Evolutionary conservation across 257 asterid genomes (phyloP), one percentile per base, ranked within the genome.

Genomic region (Plantago major): DNA sequence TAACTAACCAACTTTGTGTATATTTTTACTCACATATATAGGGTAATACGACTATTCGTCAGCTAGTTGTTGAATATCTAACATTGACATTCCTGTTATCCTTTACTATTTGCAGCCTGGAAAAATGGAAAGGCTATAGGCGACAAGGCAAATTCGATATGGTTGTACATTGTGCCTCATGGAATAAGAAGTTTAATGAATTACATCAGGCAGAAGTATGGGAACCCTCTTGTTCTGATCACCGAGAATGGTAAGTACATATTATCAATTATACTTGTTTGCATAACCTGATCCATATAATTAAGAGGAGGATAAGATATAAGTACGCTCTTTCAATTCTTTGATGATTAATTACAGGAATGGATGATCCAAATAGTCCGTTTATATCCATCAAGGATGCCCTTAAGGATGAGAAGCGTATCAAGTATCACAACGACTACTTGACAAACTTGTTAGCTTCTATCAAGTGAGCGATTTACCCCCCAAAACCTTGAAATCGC

Each of bases 141-240:
- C 30, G 79, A 74, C 60, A 74, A 65, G 81, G 96, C 99, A 53
- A 79, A 82, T 65, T 82, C 99, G 15, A 58, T 86, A 33, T 92
- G 99, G 99, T 47, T 92, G 72, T 84, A 75, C 71, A 84, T 92
- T 42, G 99, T 92, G 26, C 97, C 99, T 42, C 71, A 44, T 0
- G 97, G 97, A 47, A 82, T 92, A 26, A 80, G 96, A 77, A 76
- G 81, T 58, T 68, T 92, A 83, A 78, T 84, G 95, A 89, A 89
- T 46, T 80, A 89, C 81, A 86, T 92, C 42, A 82, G 45, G 60
- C 69, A 76, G 52, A 87, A 75, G 42, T 92, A 92, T 13, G 88
- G 82, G 16, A 92, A 89, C 58, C 97, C 96, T 17, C 78, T 69
- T 2, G 72, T 86, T 45, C 72, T 87, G 38, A 92, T 89, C 58